Evolutionary conservation across 768 basidiomycete species (phyloP).

Genomic region (Stropharia rugosoannulata): DNA sequence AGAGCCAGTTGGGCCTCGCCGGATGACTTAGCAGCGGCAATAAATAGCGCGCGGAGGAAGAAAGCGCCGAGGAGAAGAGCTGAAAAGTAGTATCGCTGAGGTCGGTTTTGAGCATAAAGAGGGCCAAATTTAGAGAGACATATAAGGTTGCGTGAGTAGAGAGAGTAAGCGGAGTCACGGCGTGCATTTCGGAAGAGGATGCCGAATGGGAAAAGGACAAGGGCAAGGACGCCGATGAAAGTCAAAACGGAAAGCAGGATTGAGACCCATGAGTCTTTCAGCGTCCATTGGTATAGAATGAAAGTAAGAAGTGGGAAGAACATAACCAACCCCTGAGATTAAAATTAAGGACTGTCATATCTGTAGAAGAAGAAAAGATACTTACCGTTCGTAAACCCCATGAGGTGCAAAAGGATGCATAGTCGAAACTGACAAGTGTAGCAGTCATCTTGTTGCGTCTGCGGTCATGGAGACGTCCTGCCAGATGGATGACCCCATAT

Average conservation of each 20-base stretch:
- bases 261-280: conserved; percentile 86
- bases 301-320: conserved; percentile 75
- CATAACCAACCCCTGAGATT: conserved; percentile 53
- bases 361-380: conserved; percentile 9
- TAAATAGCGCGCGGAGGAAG: conserved; percentile 70
- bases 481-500: conserved; percentile 40
- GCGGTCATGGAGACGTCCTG: conserved; percentile 22
- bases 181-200: conserved; percentile 46
- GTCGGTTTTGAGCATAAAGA: conserved; percentile 66
- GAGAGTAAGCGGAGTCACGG: conserved; percentile 21
- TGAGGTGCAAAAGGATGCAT: conserved; percentile 46
- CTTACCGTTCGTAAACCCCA: conserved; percentile 72
- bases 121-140: conserved; percentile 49
- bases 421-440: conserved; percentile 27
- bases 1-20: conserved; percentile 71
- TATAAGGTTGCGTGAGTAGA: conserved; percentile 29
- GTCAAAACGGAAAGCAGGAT: conserved; percentile 74
- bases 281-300: conserved; percentile 87
- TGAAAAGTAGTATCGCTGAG: conserved; percentile 68
- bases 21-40: conserved; percentile 59
- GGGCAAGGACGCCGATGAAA: conserved; percentile 49
- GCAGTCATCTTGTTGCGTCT: conserved; percentile 12
- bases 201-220: conserved; percentile 50
- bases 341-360: conserved; percentile 1
- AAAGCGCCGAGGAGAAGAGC: conserved; percentile 52